Evolutionary conservation across 1,284 basidiomycete genomes (phyloP).

Genomic region (Boletus smithii): DNA sequence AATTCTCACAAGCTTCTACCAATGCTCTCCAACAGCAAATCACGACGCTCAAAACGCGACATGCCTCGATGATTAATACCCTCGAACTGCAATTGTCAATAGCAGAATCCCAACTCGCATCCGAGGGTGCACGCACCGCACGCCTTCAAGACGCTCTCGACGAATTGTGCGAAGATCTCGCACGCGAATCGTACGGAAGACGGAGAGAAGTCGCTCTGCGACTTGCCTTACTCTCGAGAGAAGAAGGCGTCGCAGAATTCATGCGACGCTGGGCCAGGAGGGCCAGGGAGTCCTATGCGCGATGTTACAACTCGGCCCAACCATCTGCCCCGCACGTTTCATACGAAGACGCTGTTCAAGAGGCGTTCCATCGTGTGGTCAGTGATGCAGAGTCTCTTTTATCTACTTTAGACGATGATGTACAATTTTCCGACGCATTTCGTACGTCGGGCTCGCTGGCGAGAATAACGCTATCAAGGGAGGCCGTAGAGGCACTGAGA

Average conservation of each 20-base stretch:
- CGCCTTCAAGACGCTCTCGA: conserved; percentile 64
- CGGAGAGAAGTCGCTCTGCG: conserved; percentile 70
- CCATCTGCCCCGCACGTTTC: neutral
- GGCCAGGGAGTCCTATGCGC: conserved; percentile 40
- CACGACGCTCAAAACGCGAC: conserved; percentile 55
- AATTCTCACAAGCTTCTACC: conserved; percentile 80
- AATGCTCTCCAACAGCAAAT: conserved; percentile 68
- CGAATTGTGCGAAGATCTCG: conserved; percentile 69
- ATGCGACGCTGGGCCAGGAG: conserved; percentile 54
- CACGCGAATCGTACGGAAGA: conserved; percentile 72
- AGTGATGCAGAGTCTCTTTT: conserved; percentile 50
- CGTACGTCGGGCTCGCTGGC: conserved; percentile 40
- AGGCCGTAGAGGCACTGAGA: conserved; percentile 56
- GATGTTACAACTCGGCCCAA: conserved; percentile 13
- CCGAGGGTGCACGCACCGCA: conserved; percentile 42
- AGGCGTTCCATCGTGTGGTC: conserved; percentile 41
- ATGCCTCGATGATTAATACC: conserved; percentile 60
- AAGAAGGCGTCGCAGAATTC: conserved; percentile 60
- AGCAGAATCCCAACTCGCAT: conserved; percentile 44
- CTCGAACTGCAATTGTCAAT: conserved; percentile 45
- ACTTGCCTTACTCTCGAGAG: conserved; percentile 63
- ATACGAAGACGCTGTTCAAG: conserved; percentile 23
- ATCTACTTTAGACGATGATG: conserved; percentile 42
- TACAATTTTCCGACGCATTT: conserved; percentile 22
- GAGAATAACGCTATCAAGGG: conserved; percentile 57